These are phyloP conservation scores for Sphaerulina vaccinii DNA, from an alignment of 2,329 filamentous ascomycete species.

Conservation along the genomic window DNA sequence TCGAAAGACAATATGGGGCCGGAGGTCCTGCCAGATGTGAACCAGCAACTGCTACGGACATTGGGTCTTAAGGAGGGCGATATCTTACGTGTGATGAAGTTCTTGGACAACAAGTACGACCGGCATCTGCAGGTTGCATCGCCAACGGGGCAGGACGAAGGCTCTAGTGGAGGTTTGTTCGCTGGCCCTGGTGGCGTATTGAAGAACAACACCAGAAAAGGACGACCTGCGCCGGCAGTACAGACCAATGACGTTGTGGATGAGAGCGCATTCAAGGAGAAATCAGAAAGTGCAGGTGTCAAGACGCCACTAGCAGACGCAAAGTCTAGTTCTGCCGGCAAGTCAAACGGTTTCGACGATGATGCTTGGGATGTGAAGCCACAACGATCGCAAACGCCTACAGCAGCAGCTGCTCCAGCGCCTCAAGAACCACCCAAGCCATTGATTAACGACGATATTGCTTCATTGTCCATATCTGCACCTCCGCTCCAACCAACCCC, in stretches of 20 bases:
- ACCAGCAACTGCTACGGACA: constrained; percentile 75
- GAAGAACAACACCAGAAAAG: constrained; percentile 91
- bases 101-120: constrained; percentile 75
- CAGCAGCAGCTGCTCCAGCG: constrained; percentile 39
- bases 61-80: constrained; percentile 95
- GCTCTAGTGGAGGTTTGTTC: constrained; percentile 69
- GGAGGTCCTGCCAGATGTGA: constrained; percentile 85
- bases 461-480: constrained; percentile 64
- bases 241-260: constrained; percentile 84
- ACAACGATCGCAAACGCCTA: constrained; percentile 55
- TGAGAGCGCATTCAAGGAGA: constrained; percentile 75
- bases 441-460: constrained; percentile 67
- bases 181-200: constrained; percentile 88
- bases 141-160: constrained; percentile 59
- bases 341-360: constrained; percentile 75
- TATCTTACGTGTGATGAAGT: constrained; percentile 91
- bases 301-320: constrained; percentile 45
- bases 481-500: constrained; percentile 58
- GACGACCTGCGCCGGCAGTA: constrained; percentile 80
- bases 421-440: constrained; percentile 45
- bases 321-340: constrained; percentile 45
- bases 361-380: constrained; percentile 97
- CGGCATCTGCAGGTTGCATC: constrained; percentile 50
- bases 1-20: constrained; percentile 92
- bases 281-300: constrained; percentile 46